Percentiles rank a stretch among this genome's conserved stretches.
phyloP scores from a whole-genome alignment of 225 moss, liverwort and hornwort species.

The Neckera pumila region DNA sequence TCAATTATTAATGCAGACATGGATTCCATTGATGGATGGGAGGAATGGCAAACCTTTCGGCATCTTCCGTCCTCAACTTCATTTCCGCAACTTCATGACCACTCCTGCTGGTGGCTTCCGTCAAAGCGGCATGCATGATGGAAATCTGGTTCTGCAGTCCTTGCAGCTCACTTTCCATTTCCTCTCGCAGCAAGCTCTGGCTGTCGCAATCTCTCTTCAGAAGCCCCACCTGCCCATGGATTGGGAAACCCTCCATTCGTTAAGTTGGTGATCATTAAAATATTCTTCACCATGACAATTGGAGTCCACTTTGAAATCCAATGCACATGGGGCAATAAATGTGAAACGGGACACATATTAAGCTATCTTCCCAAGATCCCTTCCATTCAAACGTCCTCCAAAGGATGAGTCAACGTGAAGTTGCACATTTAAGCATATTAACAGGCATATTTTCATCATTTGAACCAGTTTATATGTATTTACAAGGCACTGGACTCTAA shows the following conservation, averaged over 20 bases:
- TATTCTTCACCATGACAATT: neutral
- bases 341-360: neutral
- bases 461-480: neutral
- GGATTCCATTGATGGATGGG: neutral
- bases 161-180: conserved; percentile 53
- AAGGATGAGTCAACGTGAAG: neutral
- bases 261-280: neutral
- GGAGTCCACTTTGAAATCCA: neutral
- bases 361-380: neutral
- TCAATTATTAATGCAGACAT: neutral
- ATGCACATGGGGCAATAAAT: neutral
- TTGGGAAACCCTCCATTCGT: neutral
- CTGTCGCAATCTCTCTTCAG: conserved; percentile 51
- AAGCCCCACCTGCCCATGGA: conserved; percentile 10
- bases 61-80: conserved; percentile 37
- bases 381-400: neutral
- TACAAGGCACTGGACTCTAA: neutral
- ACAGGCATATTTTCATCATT: neutral
- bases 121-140: conserved; percentile 42
- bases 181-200: conserved; percentile 53
- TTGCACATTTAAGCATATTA: neutral
- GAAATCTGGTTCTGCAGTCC: conserved; percentile 37
- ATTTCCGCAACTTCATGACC: conserved; percentile 31
- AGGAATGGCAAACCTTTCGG: conserved; percentile 41
- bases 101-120: conserved; percentile 30